These are phyloP conservation scores for Pseudocercospora crystallina DNA, from an alignment of 2,329 filamentous ascomycete species.

Conservation along the genomic window DNA sequence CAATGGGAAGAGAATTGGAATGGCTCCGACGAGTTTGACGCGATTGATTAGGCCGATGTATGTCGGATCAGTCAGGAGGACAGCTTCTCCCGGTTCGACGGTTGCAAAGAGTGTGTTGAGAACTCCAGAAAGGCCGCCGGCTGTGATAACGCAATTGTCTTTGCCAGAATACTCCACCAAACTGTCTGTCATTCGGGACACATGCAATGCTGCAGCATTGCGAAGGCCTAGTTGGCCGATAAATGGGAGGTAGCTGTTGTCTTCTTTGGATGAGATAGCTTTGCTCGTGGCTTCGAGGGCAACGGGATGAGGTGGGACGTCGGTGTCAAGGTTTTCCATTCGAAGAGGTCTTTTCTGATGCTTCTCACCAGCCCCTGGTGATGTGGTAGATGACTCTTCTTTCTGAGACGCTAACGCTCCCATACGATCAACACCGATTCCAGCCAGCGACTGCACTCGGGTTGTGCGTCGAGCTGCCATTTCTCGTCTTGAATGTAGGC, in stretches of 20 bases:
- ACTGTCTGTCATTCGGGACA: slow-evolving; percentile 8
- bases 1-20: slow-evolving; percentile 6
- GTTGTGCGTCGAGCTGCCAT: no score
- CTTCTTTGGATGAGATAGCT: no score
- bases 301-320: no score
- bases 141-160: slow-evolving; percentile 10
- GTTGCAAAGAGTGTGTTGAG: slow-evolving; percentile 12
- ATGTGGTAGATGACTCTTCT: no score
- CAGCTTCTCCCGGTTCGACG: slow-evolving; percentile 15
- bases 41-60: slow-evolving; percentile 16
- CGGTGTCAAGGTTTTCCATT: no score
- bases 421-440: no score
- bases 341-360: no score
- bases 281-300: no score
- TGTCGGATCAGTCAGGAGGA: slow-evolving; percentile 14
- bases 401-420: no score
- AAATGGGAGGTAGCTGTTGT: not conserved
- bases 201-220: slow-evolving; percentile 8
- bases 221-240: slow-evolving; percentile 11
- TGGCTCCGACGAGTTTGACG: slow-evolving; percentile 14
- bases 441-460: no score
- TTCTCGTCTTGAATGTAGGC: no score
- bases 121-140: not conserved
- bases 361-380: no score
- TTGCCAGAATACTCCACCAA: not conserved